Evolutionary conservation across 2,329 filamentous ascomycete species (phyloP).

Genomic region (Drechmeria coniospora): DNA sequence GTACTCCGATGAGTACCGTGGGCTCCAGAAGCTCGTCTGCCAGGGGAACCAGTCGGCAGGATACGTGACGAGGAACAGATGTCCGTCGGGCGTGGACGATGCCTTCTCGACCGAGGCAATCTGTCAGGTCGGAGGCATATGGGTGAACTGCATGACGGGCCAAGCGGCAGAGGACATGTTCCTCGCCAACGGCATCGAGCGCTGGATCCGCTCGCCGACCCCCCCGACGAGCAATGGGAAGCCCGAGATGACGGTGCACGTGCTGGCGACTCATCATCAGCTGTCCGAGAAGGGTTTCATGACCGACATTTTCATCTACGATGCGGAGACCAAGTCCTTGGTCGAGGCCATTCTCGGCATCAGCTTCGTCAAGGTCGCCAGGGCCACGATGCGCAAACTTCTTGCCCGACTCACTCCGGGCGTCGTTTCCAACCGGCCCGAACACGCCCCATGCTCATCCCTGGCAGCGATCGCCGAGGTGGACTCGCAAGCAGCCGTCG

Average conservation of each 20-base stretch:
- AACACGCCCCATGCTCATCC: not conserved
- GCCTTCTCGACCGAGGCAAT: not conserved
- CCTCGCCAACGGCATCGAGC: not conserved
- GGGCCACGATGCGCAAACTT: not conserved
- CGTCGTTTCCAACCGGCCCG: too few species aligned
- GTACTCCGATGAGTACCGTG: slow-evolving; percentile 1
- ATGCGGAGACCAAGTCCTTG: not conserved
- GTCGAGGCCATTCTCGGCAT: slow-evolving; percentile 1
- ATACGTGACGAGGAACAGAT: not conserved
- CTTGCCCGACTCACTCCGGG: not conserved
- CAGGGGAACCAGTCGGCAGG: not conserved
- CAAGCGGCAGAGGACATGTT: not conserved
- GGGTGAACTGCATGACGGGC: slow-evolving; percentile 1
- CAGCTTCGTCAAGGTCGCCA: slow-evolving; percentile 1
- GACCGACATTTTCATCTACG: slow-evolving; percentile 1
- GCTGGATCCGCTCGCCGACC: not conserved
- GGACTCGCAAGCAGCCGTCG: too few species aligned
- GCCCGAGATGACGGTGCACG: not conserved
- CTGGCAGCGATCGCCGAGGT: too few species aligned
- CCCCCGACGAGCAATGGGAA: too few species aligned
- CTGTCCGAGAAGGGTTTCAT: not conserved
- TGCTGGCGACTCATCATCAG: not conserved
- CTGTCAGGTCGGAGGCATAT: slow-evolving; percentile 1
- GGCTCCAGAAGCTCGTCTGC: not conserved
- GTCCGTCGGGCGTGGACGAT: not conserved